Base-by-base conservation (phyloP, 176 grass and related monocot genomes). In the Urochloa ruziziensis region DNA sequence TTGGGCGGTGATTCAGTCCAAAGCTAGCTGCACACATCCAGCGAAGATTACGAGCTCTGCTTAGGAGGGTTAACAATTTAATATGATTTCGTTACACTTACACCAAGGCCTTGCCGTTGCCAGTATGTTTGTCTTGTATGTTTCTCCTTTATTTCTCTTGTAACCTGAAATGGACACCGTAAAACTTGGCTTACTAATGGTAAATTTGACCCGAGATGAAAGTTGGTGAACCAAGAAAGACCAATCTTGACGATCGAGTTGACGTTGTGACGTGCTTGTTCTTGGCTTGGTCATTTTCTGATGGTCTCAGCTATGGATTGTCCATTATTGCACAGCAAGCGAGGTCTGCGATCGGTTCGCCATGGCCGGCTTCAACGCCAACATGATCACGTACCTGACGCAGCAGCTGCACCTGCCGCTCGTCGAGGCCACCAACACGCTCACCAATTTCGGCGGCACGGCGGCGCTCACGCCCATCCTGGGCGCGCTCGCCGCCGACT, bases 311-410 rank as follows among this genome's bases (percentile, higher is more conserved):
- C 13, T 52, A 80, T 37, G 47, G 6, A 12, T 51, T 25, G 52
- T 74, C 18, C 14, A 15, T 40, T n/a, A n/a, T 58, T 74, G 86
- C 94, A 94, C 94, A 94, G 94, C 70, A 42, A 91, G 73, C 77
- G 94, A 97, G 62, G 53, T 93, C 1, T 91, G 87, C 67, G 89
- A 94, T 54, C 42, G 89, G 19, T 90, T 94, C 59, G 91, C 94
- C 7, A 86, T 77, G 52, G 75, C 73, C 0, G 91, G 94, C 10
- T 94, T 94, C 89, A 7, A 25, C 33, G 82, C 89, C 23, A 97
- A 97, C 82, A 30, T 94, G 85, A 94, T 97, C 87, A 90, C 91
- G 62, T 97, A 97, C 84, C 83, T 97, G 73, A 92, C 79, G 34
- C 64, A 82, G 52, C 51, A 94, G 80, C 85, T 97, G 43, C 89